phyloP scores from a whole-genome alignment of 1,284 basidiomycete genomes.

The Austroboletus novae-zelandiae region DNA sequence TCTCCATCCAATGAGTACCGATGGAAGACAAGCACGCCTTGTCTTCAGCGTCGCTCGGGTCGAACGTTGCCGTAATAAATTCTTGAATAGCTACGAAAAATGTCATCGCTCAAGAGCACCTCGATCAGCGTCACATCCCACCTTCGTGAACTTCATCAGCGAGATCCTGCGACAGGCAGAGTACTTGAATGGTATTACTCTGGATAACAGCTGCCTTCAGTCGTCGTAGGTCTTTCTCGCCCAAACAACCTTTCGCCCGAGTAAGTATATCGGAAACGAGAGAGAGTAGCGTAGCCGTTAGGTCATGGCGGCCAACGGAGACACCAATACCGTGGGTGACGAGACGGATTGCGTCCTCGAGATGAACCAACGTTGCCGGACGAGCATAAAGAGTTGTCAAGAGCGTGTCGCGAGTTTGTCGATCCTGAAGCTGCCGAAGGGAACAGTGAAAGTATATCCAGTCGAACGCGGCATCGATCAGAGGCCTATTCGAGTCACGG shows the following conservation, averaged over 20 bases:
- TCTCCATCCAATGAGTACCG: conserved; percentile 34
- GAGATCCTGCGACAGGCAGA: conserved; percentile 33
- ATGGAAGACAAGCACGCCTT: conserved; percentile 27
- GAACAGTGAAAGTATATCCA: conserved; percentile 45
- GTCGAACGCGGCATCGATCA: conserved; percentile 36
- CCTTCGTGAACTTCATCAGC: conserved; percentile 32
- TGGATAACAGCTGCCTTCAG: conserved; percentile 44
- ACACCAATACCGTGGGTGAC: conserved; percentile 39
- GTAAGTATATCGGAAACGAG: conserved; percentile 38
- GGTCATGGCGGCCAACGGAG: conserved; percentile 14
- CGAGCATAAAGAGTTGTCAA: conserved; percentile 30
- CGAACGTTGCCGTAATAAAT: conserved; percentile 28
- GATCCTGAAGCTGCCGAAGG: conserved; percentile 21
- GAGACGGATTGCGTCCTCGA: conserved; percentile 39
- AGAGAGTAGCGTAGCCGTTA: conserved; percentile 29
- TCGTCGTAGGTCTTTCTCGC: conserved; percentile 23
- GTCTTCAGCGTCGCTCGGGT: conserved; percentile 26
- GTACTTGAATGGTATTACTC: conserved; percentile 28
- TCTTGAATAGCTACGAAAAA: conserved; percentile 28
- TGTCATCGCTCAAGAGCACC: not conserved
- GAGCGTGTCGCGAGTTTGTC: conserved; percentile 24
- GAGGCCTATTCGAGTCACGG: conserved; percentile 7
- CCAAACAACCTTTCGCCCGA: conserved; percentile 26
- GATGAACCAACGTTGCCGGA: conserved; percentile 22
- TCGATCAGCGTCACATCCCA: conserved; percentile 20